Percentiles rank a stretch among this genome's conserved stretches.
These are phyloP conservation scores for Opeltia flavorubescens DNA, from an alignment of 495 filamentous ascomycete genomes.

Conservation along the genomic window DNA sequence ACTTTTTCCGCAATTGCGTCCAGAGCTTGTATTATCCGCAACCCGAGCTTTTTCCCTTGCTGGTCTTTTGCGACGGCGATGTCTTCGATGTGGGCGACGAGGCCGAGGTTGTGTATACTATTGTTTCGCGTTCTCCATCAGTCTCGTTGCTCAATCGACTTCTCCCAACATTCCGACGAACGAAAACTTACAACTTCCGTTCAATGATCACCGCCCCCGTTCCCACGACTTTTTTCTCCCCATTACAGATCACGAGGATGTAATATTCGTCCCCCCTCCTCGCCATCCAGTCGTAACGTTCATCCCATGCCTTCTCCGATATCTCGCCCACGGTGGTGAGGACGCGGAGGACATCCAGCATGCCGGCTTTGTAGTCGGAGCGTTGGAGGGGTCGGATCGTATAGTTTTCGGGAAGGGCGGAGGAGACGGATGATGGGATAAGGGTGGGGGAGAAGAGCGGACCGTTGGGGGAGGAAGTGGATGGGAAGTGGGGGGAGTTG, in stretches of 20 bases:
- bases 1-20: conserved; percentile 74
- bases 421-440: conserved; percentile 59
- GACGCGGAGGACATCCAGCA: conserved; percentile 82
- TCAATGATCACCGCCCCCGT: conserved; percentile 77
- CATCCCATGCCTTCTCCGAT: conserved; percentile 53
- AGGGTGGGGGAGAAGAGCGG: conserved; percentile 65
- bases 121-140: neutral
- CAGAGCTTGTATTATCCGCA: conserved; percentile 86
- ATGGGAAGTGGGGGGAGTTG: conserved; percentile 13
- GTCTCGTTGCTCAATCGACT: neutral
- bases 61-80: conserved; percentile 89
- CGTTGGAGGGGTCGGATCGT: conserved; percentile 64
- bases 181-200: conserved; percentile 31
- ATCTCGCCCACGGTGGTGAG: conserved; percentile 90
- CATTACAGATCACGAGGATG: conserved; percentile 68
- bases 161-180: neutral
- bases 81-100: conserved; percentile 95
- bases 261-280: conserved; percentile 71
- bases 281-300: conserved; percentile 74
- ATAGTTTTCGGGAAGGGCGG: conserved; percentile 66
- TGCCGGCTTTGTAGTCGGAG: conserved; percentile 63
- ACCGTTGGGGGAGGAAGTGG: conserved; percentile 39
- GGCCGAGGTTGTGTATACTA: conserved; percentile 20
- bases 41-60: conserved; percentile 90
- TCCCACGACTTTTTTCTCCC: conserved; percentile 55